Evolutionary conservation across 768 basidiomycete species (phyloP).

Genomic region (Hygrophorus russula): DNA sequence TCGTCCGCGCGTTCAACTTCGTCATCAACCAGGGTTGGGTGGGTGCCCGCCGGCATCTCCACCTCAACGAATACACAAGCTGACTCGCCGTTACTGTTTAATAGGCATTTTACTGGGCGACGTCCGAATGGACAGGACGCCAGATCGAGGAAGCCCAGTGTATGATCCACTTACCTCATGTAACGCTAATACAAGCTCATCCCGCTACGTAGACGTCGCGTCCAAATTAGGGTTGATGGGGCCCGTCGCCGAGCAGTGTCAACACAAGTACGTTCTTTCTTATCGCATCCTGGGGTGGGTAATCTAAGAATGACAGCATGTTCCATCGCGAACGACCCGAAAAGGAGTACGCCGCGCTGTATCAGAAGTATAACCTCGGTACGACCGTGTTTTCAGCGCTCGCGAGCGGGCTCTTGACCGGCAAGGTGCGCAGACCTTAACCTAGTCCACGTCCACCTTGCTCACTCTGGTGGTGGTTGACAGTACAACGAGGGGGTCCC

Average conservation of each 20-base stretch:
- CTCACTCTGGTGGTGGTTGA: conserved; percentile 7
- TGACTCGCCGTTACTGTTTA: background rate
- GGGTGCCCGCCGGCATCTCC: conserved; percentile 6
- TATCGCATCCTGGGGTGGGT: too few species aligned
- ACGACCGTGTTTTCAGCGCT: conserved; percentile 71
- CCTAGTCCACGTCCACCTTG: background rate
- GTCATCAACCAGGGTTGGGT: conserved; percentile 67
- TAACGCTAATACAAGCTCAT: too few species aligned
- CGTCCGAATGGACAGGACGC: conserved; percentile 67
- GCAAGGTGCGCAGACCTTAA: conserved; percentile 37
- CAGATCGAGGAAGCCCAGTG: conserved; percentile 60
- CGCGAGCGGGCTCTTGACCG: conserved; percentile 65
- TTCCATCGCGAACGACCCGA: too few species aligned
- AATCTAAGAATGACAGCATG: too few species aligned
- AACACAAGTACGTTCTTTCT: too few species aligned
- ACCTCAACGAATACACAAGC: too few species aligned
- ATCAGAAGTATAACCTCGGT: conserved; percentile 54
- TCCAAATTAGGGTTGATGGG: too few species aligned
- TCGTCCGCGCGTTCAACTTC: conserved; percentile 72
- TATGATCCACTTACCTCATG: conserved; percentile 16
- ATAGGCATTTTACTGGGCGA: conserved; percentile 62
- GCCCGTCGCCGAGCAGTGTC: too few species aligned
- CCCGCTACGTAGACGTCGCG: too few species aligned
- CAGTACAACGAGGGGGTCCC: conserved; percentile 73
- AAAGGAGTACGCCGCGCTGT: conserved; percentile 33